Percentiles rank a stretch among this genome's conserved stretches.
These are phyloP conservation scores for Solanum sparsipilum DNA, from an alignment of 257 asterid genomes.

Conservation along the genomic window DNA sequence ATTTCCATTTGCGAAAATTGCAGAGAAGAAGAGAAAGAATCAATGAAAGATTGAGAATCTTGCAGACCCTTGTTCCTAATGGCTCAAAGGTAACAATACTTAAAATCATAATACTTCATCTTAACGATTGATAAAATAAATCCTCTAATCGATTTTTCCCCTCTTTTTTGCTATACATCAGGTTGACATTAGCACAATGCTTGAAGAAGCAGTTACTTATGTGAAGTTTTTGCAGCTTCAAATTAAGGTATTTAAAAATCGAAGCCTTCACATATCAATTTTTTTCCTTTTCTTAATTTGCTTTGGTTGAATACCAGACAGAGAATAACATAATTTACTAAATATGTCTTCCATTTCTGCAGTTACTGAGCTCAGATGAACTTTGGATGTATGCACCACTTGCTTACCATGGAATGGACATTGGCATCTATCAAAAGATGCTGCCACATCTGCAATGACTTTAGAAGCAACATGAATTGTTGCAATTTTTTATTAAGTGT, in stretches of 20 bases:
- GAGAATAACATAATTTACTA: background rate
- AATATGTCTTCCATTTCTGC: background rate
- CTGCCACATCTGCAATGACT: slow-evolving; percentile 23
- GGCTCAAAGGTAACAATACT: slow-evolving; percentile 58
- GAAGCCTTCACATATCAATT: background rate
- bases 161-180: background rate
- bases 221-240: slow-evolving; percentile 86
- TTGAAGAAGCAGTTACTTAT: slow-evolving; percentile 86
- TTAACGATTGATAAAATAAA: background rate
- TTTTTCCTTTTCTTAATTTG: background rate
- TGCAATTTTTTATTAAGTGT: slow-evolving; percentile 3
- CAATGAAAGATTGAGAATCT: slow-evolving; percentile 70
- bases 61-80: slow-evolving; percentile 85
- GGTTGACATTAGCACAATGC: slow-evolving; percentile 97
- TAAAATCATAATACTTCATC: background rate
- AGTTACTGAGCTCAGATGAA: slow-evolving; percentile 86
- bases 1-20: background rate
- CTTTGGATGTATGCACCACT: slow-evolving; percentile 95
- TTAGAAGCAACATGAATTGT: background rate
- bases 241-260: slow-evolving; percentile 47
- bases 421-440: slow-evolving; percentile 43
- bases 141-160: background rate
- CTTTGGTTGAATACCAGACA: background rate
- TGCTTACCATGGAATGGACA: slow-evolving; percentile 80
- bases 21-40: slow-evolving; percentile 86